Evolutionary conservation across 768 basidiomycete species (phyloP), one percentile per base, ranked within the genome.

Genomic region (Kwoniella europaea): DNA sequence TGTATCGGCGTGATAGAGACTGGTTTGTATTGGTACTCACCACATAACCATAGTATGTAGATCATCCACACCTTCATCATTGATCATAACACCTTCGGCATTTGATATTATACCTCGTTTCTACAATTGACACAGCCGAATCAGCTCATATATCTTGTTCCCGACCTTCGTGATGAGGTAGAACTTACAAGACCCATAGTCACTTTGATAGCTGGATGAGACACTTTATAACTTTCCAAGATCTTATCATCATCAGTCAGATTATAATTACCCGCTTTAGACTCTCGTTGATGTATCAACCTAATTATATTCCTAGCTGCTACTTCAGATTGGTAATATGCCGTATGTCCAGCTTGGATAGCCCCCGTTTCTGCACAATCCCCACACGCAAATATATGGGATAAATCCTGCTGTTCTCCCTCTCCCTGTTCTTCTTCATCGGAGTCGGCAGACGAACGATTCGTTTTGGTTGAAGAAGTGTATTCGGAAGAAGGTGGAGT

Each of bases 331-430:
- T 83, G 82, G 58, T 77, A 82, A 59, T 79, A 83, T 2, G 82
- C 83, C 10, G 82, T 82, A 71, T 82, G 83, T n/a, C 83, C 83
- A 24, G 83, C 83, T 71, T 82, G 79, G 65, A 84, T 82, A 15
- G 81, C 79, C 9, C 73, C 79, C 5, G 81, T 80, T 50, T 82
- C 77, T 0, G 82, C 81, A 55, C 82, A 83, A 67, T 84, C 83
- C 16, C 83, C 83, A 61, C 80, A 73, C 9, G 83, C 82, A 59
- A 82, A 84, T 46, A 82, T 72, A 64, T 81, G 75, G 15, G 74
- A 65, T 66, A 77, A 29, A 22, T 73, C 65, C 50, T 60, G n/a
- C 12, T 42, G 57, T 59, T 16, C 55, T 20, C 52, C 54, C 16
- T 24, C 43, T 18, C 71, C 68, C 1, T 69, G 29, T 35, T 41